phyloP scores from a whole-genome alignment of 1,139 yeast genomes.

The Magnusiomyces fungicola region DNA sequence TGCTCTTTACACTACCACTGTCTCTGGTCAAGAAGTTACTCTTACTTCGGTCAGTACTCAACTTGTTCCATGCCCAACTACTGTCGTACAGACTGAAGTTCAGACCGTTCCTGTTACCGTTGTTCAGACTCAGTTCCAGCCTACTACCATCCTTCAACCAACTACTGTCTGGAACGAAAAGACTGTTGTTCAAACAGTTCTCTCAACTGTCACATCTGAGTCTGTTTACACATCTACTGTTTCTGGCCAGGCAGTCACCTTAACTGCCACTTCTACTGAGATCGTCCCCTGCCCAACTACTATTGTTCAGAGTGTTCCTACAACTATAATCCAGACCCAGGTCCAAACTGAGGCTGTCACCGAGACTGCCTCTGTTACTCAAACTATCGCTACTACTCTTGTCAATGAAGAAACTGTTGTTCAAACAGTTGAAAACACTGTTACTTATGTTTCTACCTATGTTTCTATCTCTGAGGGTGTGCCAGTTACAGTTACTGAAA shows the following conservation, averaged over 20 bases:
- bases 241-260: conserved; percentile 1
- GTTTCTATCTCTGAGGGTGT: background rate
- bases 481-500: background rate
- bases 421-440: background rate
- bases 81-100: background rate
- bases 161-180: conserved; percentile 2
- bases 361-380: background rate
- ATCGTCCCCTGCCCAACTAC: conserved; percentile 2
- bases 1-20: background rate
- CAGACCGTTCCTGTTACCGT: conserved; percentile 1
- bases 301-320: conserved; percentile 1
- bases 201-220: background rate
- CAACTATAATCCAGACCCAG: background rate
- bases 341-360: background rate
- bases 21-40: background rate
- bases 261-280: background rate
- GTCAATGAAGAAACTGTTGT: background rate
- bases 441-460: background rate
- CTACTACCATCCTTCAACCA: background rate
- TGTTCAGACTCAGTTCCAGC: background rate
- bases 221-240: background rate
- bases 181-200: background rate
- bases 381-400: background rate
- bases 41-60: background rate
- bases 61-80: background rate